Conservation (phyloP, 2,329 filamentous ascomycete genomes). For the Stachybotrys chartarum region DNA sequence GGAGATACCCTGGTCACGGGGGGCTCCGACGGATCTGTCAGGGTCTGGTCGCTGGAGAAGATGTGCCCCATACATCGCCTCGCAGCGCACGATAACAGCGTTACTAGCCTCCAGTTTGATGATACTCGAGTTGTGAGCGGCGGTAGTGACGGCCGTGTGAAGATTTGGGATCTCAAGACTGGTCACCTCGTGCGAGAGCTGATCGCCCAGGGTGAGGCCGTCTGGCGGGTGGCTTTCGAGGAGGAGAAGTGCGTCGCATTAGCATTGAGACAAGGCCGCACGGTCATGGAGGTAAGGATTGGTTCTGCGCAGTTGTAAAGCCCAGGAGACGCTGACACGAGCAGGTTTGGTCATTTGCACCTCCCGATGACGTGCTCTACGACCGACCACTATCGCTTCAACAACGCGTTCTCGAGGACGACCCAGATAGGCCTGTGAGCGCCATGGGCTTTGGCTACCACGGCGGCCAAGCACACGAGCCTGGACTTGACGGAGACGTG, state of each 20-base stretch:
- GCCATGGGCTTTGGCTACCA: constrained; percentile 41
- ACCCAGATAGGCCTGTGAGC: constrained; percentile 42
- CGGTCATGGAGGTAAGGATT: constrained; percentile 86
- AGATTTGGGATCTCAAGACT: constrained; percentile 95
- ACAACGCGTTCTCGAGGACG: constrained; percentile 37
- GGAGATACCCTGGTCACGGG: constrained; percentile 93
- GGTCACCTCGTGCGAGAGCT: constrained; percentile 87
- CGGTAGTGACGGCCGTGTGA: constrained; percentile 94
- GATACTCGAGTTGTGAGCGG: constrained; percentile 92
- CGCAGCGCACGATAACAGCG: constrained; percentile 95
- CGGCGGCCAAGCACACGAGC: constrained; percentile 16
- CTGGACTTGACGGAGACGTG: constrained; percentile 23
- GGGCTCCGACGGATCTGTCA: constrained; percentile 89
- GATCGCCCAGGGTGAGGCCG: constrained; percentile 84
- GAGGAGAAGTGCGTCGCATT: constrained; percentile 97
- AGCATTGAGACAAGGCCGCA: constrained; percentile 75
- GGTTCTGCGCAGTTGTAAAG: background rate
- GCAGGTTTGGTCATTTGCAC: constrained; percentile 92
- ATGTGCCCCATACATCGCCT: constrained; percentile 90
- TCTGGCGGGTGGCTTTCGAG: constrained; percentile 97
- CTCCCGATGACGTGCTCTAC: constrained; percentile 61
- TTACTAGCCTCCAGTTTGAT: constrained; percentile 95
- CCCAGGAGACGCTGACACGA: constrained; percentile 17
- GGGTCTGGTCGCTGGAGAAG: constrained; percentile 89
- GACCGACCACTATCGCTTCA: constrained; percentile 45